A percentile compares a stretch with the other conserved stretches of the same genome.
Conservation (phyloP, 306 rosid genomes). For the Trichosanthes cucumerina region DNA sequence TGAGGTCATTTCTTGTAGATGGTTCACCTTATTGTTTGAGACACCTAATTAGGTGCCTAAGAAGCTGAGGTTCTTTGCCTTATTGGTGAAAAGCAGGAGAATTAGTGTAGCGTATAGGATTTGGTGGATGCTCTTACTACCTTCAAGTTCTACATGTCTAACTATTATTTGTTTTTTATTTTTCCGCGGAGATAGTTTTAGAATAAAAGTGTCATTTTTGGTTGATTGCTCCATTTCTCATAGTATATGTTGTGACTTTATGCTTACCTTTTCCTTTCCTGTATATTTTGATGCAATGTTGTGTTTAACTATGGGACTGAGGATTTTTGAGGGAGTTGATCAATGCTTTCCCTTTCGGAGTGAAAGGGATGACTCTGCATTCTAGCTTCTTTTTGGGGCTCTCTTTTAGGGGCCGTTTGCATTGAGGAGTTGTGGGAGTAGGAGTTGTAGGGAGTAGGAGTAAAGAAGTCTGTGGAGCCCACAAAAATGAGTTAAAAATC, state of each 20-base stretch:
- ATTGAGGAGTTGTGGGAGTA: too few species aligned
- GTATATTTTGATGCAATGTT: not conserved
- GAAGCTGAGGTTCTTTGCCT: not conserved
- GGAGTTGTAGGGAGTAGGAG: too few species aligned
- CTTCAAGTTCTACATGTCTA: not conserved
- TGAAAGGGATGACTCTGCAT: not conserved
- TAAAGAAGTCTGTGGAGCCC: too few species aligned
- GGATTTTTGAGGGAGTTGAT: not conserved
- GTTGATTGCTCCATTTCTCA: not conserved
- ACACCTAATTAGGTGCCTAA: not conserved
- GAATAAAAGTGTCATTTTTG: not conserved
- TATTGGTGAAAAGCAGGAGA: not conserved
- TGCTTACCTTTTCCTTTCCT: not conserved
- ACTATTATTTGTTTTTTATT: not conserved
- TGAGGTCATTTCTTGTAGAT: not conserved
- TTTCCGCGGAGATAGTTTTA: not conserved
- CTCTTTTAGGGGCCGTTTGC: too few species aligned
- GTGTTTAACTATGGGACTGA: not conserved
- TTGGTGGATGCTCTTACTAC: not conserved
- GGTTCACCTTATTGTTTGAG: not conserved
- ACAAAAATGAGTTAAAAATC: too few species aligned
- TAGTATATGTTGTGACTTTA: not conserved
- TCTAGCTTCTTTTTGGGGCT: not conserved
- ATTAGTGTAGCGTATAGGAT: not conserved
- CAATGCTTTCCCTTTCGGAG: not conserved